Base-by-base conservation (phyloP, 2,329 filamentous ascomycete genomes). In the Colletotrichum simmondsii region DNA sequence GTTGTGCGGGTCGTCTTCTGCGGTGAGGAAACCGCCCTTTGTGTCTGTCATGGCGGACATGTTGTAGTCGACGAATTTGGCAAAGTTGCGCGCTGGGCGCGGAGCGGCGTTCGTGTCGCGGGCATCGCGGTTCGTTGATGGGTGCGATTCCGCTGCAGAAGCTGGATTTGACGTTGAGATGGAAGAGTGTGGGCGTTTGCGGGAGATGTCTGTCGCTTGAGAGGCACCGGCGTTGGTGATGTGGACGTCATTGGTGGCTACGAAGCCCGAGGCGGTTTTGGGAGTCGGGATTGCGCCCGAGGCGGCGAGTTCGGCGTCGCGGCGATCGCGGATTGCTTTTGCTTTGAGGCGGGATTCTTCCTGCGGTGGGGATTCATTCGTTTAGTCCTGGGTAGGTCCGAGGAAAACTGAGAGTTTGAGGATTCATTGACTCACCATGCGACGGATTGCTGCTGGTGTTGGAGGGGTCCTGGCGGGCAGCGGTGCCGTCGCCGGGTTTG, bases 21-120 rank as follows among this genome's bases (percentile, higher is more conserved):
- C 89, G n/a, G 93, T 94, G 75, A 99, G 84, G 82, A 99, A 99
- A 0, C 97, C 97, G 74, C 97, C 97, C 80, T 98, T 98, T 1
- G 96, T 98, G 81, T 99, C 97, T 7, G 93, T 97, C 95, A 99
- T 98, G 84, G 96, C 93, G 80, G 94, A 96, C 84, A 99, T 97
- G 82, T 99, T 97, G 84, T 98, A 98, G 80, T 99, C 97, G 79
- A 99, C 95, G 80, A 93, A 98, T 81, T 97, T 96, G 73, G 94
- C 91, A 77, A 98, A 98, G 79, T 97, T 98, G 78, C 92, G 90
- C 59, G 94, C 94, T 0, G 96, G 93, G 68, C 91, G 92, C 62
- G 97, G 92, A 56, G 81, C 85, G 19, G 86, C 85, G 75, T 79
- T 81, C 77, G 79, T 81, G 76, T 83, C 84, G 61, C 91, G 88